phyloP scores from a whole-genome alignment of 2,329 filamentous ascomycete species.

The Claviceps sp. region DNA sequence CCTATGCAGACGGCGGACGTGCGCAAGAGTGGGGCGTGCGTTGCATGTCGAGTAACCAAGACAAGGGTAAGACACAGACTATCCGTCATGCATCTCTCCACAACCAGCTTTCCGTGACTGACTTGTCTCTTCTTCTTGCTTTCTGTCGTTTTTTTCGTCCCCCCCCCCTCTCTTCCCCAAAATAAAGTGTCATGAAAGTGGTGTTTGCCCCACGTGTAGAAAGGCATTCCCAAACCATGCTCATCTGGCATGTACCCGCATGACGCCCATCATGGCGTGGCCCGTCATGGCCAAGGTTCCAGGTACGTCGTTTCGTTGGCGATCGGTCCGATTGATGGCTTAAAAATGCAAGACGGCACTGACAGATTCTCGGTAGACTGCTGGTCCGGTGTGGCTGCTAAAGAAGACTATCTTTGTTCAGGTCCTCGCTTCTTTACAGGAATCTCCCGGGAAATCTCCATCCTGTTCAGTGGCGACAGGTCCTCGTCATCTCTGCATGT shows the following conservation, averaged over 20 bases:
- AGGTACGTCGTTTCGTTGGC: slow-evolving; percentile 15
- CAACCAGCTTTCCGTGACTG: slow-evolving; percentile 11
- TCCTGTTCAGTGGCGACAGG: slow-evolving; percentile 22
- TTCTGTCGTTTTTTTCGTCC: neutral
- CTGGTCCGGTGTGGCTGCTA: slow-evolving; percentile 21
- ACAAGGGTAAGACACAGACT: slow-evolving; percentile 27
- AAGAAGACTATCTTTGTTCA: slow-evolving; percentile 20
- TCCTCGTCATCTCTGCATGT: slow-evolving; percentile 26
- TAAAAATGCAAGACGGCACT: neutral
- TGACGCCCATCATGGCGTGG: slow-evolving; percentile 23
- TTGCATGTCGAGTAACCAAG: slow-evolving; percentile 34
- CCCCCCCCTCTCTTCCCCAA: neutral
- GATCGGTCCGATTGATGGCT: neutral
- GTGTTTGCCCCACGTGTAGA: slow-evolving; percentile 28
- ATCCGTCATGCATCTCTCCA: slow-evolving; percentile 6
- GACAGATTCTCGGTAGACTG: slow-evolving; percentile 19
- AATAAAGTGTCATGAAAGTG: slow-evolving; percentile 24
- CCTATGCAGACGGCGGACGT: slow-evolving; percentile 34
- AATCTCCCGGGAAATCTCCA: slow-evolving; percentile 21
- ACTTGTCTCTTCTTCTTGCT: slow-evolving; percentile 4
- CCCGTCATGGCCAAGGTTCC: slow-evolving; percentile 24
- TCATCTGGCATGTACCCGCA: slow-evolving; percentile 26
- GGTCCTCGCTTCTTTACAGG: slow-evolving; percentile 24
- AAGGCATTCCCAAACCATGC: slow-evolving; percentile 27
- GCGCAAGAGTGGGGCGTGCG: slow-evolving; percentile 34